phyloP scores from a whole-genome alignment of 176 grass and related monocot species.

The Hyparrhenia diplandra region DNA sequence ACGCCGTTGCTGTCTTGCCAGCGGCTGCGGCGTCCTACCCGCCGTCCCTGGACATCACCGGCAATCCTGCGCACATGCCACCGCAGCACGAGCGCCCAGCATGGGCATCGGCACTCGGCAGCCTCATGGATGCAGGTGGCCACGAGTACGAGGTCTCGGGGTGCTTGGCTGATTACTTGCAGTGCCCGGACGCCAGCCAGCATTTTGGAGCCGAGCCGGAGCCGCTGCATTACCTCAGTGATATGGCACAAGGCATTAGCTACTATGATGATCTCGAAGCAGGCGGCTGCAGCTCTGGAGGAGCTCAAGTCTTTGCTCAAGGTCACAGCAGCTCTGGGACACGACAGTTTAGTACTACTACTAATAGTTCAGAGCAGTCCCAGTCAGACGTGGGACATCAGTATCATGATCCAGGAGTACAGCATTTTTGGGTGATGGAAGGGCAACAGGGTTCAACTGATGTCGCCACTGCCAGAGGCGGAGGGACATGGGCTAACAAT shows the following conservation, averaged over 20 bases:
- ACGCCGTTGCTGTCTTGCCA: neutral
- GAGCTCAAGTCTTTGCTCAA: neutral
- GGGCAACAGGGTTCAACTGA: neutral
- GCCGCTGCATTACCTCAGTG: conserved; percentile 9
- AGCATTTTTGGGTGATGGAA: neutral
- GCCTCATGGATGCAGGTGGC: neutral
- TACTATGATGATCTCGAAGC: neutral
- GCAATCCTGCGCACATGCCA: neutral
- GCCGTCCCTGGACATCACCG: neutral
- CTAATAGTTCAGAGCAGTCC: neutral
- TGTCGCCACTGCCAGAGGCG: neutral
- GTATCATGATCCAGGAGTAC: neutral
- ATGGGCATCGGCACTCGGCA: neutral
- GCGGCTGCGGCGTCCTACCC: neutral
- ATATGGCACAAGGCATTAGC: neutral
- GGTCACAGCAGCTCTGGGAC: neutral
- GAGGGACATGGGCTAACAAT: neutral
- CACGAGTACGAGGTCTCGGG: neutral
- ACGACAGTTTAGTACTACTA: neutral
- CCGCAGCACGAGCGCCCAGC: neutral
- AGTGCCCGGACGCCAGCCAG: neutral
- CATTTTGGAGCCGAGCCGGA: neutral
- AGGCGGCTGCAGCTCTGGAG: neutral
- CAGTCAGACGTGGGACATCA: neutral
- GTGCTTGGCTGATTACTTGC: neutral